These are phyloP conservation scores for Globisporangium middletonii DNA, from an alignment of 352 stramenopile species.

Conservation along the genomic window DNA sequence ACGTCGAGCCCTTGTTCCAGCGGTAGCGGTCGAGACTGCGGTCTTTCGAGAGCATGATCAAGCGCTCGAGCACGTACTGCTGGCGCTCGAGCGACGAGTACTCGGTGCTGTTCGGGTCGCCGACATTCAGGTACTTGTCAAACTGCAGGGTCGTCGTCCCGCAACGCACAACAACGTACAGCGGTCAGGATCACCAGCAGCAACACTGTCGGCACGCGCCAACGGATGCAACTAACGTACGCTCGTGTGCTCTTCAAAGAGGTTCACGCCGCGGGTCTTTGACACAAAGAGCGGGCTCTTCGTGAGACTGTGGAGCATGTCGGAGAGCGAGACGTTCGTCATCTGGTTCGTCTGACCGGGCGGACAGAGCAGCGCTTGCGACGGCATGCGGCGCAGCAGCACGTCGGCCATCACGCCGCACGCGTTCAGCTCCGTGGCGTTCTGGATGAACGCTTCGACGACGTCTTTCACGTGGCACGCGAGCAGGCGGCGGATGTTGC, in stretches of 20 bases:
- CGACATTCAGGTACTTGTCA: constrained; percentile 86
- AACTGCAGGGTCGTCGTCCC: constrained; percentile 29
- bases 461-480: constrained; percentile 84
- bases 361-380: constrained; percentile 70
- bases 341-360: constrained; percentile 68
- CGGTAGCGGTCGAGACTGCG: constrained; percentile 78
- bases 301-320: constrained; percentile 64
- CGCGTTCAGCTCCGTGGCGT: constrained; percentile 72
- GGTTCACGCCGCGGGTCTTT: constrained; percentile 62
- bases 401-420: constrained; percentile 77
- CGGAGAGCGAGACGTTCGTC: constrained; percentile 75
- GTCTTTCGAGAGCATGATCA: constrained; percentile 86
- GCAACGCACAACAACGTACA: background rate
- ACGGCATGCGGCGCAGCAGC: constrained; percentile 57
- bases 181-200: background rate
- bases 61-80: constrained; percentile 77
- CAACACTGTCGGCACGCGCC: background rate
- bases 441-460: constrained; percentile 75
- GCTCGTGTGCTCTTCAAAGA: constrained; percentile 79
- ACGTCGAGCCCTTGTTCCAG: constrained; percentile 75
- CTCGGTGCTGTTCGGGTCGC: constrained; percentile 57
- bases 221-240: constrained; percentile 21
- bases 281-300: constrained; percentile 70
- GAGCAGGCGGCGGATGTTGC: constrained; percentile 74
- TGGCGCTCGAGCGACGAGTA: constrained; percentile 75